Evolutionary conservation across 805 yeast species (phyloP).

Genomic region (Sugiyamaella marilandica): DNA sequence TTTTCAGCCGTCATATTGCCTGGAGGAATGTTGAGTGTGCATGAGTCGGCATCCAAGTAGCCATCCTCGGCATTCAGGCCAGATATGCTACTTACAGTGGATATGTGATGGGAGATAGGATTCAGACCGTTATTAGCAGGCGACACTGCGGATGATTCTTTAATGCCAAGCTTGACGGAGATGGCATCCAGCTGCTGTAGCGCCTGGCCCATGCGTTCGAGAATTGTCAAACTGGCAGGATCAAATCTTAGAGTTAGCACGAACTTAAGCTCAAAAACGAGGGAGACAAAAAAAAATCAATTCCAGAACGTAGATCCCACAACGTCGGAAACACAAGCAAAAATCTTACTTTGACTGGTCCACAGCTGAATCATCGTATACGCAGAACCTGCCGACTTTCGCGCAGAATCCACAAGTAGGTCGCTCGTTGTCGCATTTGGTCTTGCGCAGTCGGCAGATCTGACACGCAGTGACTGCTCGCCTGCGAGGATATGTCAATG

Average conservation of each 20-base stretch:
- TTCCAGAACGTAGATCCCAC: background rate
- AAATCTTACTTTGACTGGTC: constrained; percentile 11
- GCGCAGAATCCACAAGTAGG: constrained; percentile 52
- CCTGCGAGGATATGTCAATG: constrained; percentile 25
- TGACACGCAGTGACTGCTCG: constrained; percentile 72
- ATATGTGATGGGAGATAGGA: background rate
- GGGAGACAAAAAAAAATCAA: too few relatives aligned
- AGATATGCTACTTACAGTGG: constrained; percentile 1
- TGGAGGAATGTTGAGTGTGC: constrained; percentile 15
- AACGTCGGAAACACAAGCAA: background rate
- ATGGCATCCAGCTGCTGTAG: constrained; percentile 12
- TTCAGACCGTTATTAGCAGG: background rate
- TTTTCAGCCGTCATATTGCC: constrained; percentile 16
- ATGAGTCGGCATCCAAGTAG: constrained; percentile 14
- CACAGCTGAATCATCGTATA: constrained; percentile 26
- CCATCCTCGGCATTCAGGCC: constrained; percentile 7
- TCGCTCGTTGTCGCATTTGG: constrained; percentile 52
- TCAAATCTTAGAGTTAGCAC: constrained; percentile 7
- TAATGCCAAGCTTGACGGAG: constrained; percentile 8
- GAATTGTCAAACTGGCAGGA: constrained; percentile 19
- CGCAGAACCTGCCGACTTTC: constrained; percentile 58
- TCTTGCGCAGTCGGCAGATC: constrained; percentile 57
- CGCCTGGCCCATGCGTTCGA: constrained; percentile 13
- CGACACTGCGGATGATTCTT: background rate
- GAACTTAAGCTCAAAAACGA: background rate